A percentile compares a stretch with the other conserved stretches of the same genome.
These are phyloP conservation scores for Calonectria pseudoreteaudii DNA, from an alignment of 2,329 filamentous ascomycete species.

Conservation along the genomic window DNA sequence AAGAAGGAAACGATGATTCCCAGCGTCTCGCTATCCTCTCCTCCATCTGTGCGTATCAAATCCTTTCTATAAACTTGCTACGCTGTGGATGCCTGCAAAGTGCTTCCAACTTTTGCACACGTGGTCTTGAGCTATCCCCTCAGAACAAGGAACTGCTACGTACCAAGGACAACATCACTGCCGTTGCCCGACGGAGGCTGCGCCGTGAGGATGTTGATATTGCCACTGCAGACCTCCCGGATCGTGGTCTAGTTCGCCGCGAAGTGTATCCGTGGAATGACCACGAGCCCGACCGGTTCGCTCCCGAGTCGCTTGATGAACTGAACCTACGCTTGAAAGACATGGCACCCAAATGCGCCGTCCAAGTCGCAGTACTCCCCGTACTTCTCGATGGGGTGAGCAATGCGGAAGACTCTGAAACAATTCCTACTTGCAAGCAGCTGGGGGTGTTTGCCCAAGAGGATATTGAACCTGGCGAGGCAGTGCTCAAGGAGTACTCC, in stretches of 20 bases:
- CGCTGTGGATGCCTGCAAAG: constrained; percentile 77
- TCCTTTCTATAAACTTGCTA: constrained; percentile 68
- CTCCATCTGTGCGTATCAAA: constrained; percentile 70
- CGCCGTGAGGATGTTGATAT: constrained; percentile 60
- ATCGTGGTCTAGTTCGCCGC: constrained; percentile 76
- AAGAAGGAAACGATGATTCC: constrained; percentile 48
- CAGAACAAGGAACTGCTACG: constrained; percentile 67
- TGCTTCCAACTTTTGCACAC: constrained; percentile 73
- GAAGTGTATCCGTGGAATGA: constrained; percentile 79
- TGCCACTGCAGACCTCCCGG: constrained; percentile 66
- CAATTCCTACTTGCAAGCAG: constrained; percentile 74
- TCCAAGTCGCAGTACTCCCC: constrained; percentile 81
- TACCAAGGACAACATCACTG: constrained; percentile 65
- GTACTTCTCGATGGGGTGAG: constrained; percentile 71
- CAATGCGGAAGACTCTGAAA: constrained; percentile 60
- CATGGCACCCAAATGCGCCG: constrained; percentile 85
- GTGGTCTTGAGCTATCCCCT: constrained; percentile 68
- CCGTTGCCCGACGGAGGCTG: constrained; percentile 62
- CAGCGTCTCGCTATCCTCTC: constrained; percentile 59
- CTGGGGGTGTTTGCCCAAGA: constrained; percentile 90
- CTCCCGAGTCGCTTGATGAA: constrained; percentile 74
- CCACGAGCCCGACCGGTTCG: constrained; percentile 77
- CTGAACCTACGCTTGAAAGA: constrained; percentile 77
- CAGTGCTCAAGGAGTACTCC: constrained; percentile 84
- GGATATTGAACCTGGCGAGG: constrained; percentile 81